phyloP scores from a whole-genome alignment of 2,329 filamentous ascomycete species.

The Sporothrix euskadiensis region DNA sequence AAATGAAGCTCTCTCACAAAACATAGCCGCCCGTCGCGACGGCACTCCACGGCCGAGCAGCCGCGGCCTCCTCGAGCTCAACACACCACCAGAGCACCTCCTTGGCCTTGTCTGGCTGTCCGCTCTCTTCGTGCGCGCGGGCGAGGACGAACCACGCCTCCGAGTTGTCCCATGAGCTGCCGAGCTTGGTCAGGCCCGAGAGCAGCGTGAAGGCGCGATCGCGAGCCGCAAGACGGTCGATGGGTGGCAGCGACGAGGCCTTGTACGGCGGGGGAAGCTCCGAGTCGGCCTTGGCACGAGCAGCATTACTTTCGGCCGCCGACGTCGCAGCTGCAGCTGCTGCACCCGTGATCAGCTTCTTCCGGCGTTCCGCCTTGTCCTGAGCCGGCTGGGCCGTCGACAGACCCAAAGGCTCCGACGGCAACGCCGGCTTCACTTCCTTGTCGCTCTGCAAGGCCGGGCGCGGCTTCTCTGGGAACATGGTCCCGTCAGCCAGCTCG shows the following conservation, averaged over 20 bases:
- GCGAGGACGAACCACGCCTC: constrained; percentile 93
- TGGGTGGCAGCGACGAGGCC: constrained; percentile 64
- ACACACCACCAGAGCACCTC: constrained; percentile 97
- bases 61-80: constrained; percentile 83
- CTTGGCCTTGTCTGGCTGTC: constrained; percentile 83
- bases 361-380: neutral
- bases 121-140: constrained; percentile 82
- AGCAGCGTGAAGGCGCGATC: constrained; percentile 86
- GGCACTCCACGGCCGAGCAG: constrained; percentile 75
- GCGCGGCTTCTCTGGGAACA: constrained; percentile 33
- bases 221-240: constrained; percentile 83
- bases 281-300: neutral
- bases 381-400: neutral
- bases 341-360: neutral
- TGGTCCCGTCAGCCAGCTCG: constrained; percentile 39
- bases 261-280: constrained; percentile 54
- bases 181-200: constrained; percentile 79
- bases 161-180: constrained; percentile 83
- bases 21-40: constrained; percentile 69
- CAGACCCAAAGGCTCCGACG: constrained; percentile 52
- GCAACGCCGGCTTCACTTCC: constrained; percentile 37
- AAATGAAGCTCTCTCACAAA: constrained; percentile 43
- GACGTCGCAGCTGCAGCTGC: neutral
- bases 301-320: neutral
- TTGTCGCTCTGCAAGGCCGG: constrained; percentile 29